Evolutionary conservation across 352 stramenopile species (phyloP), one percentile per base, ranked within the genome.

Genomic region (Pythium brachiatum): DNA sequence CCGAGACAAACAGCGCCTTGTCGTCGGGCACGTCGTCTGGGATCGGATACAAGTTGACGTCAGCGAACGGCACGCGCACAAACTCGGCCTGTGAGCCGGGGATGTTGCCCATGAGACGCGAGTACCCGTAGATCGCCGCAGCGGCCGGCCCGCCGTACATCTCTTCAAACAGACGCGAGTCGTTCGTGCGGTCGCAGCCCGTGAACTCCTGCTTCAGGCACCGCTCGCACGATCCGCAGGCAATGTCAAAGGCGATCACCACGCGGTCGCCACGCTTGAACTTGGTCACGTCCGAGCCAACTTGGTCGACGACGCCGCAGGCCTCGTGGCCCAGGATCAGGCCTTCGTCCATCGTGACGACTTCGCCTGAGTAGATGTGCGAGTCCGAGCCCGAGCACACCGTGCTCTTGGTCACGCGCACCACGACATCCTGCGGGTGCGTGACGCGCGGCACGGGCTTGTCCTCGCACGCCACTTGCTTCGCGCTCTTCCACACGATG

Each of bases 61-160:
- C 77, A 2, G 69, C 77, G 29, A 83, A 73, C 8, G 77, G 77
- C 43, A 86, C 73, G n/a, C 74, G 70, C 51, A 86, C 63, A 26
- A 60, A 84, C 57, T 86, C 75, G 11, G 77, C 77, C 53, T 86
- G 77, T 9, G 57, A 79, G n/a, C 77, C 77, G 12, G 75, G 75
- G 3, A 84, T 47, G 29, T 69, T 69, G 34, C 71, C 73, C n/a
- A 79, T 18, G 21, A 77, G 51, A 0, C 59, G 56, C 0, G 63
- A 70, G 60, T 73, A 79, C 7, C 77, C 77, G 21, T 84, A 70
- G 36, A 84, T 69, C 13, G 73, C 73, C 2, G 68, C 68, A 15
- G 70, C 43, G 3, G 60, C 70, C 6, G 13, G 1, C 13, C 73
- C 70, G 13, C 73, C 73, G 36, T 74, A 82, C 60, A 76, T 66